Conservation (phyloP, 2,329 filamentous ascomycete species). For the Ampelomyces quisqualis region DNA sequence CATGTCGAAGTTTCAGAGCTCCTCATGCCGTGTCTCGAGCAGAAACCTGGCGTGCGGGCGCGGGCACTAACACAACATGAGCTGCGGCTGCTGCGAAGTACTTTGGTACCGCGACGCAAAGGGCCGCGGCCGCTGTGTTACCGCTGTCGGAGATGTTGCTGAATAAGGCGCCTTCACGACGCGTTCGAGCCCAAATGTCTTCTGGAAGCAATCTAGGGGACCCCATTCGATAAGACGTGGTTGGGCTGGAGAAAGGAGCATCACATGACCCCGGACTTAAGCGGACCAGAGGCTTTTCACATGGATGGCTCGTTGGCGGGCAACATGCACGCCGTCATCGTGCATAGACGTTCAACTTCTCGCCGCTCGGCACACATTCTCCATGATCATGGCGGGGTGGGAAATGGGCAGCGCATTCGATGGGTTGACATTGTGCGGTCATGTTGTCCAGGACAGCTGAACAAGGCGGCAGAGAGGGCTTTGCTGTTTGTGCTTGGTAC, state of each 20-base stretch:
- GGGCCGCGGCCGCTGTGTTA: background rate
- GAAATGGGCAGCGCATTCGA: background rate
- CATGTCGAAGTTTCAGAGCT: conserved; percentile 16
- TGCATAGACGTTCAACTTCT: conserved; percentile 22
- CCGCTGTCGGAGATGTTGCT: background rate
- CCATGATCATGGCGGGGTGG: conserved; percentile 7
- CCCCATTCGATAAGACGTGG: conserved; percentile 6
- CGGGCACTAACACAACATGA: conserved; percentile 21
- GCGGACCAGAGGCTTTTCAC: conserved; percentile 19
- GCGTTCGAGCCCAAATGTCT: conserved; percentile 11
- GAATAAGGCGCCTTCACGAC: too few species aligned
- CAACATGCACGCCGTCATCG: conserved; percentile 30
- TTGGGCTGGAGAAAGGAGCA: conserved; percentile 19
- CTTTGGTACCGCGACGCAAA: background rate
- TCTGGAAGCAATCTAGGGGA: conserved; percentile 22
- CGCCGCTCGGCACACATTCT: conserved; percentile 14
- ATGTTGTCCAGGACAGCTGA: too few species aligned
- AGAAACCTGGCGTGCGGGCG: conserved; percentile 13
- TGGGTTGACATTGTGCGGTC: too few species aligned
- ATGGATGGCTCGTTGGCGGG: conserved; percentile 13
- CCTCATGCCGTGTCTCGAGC: conserved; percentile 15
- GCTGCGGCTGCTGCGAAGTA: background rate
- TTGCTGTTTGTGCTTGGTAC: background rate
- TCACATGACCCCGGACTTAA: conserved; percentile 30
- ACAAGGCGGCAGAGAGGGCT: too few species aligned